Evolutionary conservation across 2,329 filamentous ascomycete species (phyloP).

Genomic region (Pseudogymnoascus sp.): DNA sequence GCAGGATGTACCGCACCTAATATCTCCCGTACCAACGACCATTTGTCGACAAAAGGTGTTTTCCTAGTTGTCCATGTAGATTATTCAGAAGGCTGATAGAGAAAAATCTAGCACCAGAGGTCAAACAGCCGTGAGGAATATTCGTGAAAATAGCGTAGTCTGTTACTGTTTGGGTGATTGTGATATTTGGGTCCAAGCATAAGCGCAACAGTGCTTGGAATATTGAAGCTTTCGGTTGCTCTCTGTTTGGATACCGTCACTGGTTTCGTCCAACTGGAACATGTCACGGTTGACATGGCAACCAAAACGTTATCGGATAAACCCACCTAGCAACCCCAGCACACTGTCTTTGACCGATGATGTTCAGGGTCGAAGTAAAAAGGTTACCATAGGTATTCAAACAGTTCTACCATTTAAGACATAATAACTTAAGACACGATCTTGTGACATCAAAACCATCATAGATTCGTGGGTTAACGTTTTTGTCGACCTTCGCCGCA

Average conservation of each 20-base stretch:
- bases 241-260: not conserved
- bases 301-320: not conserved
- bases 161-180: not conserved
- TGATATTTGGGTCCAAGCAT: not conserved
- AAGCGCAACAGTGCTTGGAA: not conserved
- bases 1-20: slow-evolving; percentile 1
- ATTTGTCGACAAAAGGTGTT: not conserved
- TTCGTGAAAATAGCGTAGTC: not conserved
- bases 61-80: not conserved
- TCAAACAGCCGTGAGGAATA: not conserved
- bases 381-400: slow-evolving; percentile 3
- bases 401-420: slow-evolving; percentile 5
- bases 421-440: not conserved
- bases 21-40: not conserved
- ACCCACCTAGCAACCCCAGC: slow-evolving; percentile 1
- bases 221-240: slow-evolving; percentile 3
- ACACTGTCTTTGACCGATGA: not conserved
- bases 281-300: slow-evolving; percentile 3
- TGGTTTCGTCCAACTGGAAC: slow-evolving; percentile 2
- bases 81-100: not conserved
- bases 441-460: slow-evolving; percentile 2
- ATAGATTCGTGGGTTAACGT: not conserved
- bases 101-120: not conserved
- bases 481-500: not conserved
- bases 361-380: not conserved